Evolutionary conservation across 2,329 filamentous ascomycete species (phyloP).

Genomic region (Fusarium sp.): DNA sequence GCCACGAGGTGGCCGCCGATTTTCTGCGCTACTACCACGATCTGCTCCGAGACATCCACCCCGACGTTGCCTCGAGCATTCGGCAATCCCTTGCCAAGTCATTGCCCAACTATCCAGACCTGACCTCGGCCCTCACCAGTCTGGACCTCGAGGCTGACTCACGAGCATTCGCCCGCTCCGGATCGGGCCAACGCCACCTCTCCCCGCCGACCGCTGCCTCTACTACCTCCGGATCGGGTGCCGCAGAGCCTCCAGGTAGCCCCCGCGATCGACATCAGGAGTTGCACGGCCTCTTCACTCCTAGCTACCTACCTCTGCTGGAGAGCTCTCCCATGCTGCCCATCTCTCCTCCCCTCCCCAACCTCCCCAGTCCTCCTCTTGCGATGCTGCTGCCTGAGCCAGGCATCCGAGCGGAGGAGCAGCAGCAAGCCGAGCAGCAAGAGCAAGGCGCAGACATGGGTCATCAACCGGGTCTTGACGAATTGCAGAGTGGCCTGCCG

Average conservation of each 20-base stretch:
- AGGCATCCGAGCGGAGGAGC: slow-evolving; percentile 39
- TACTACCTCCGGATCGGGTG: slow-evolving; percentile 44
- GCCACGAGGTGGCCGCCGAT: slow-evolving; percentile 67
- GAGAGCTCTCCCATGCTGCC: slow-evolving; percentile 56
- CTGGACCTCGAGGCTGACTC: slow-evolving; percentile 54
- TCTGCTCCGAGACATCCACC: slow-evolving; percentile 61
- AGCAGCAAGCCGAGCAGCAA: background rate
- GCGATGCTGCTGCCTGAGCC: slow-evolving; percentile 45
- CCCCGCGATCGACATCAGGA: slow-evolving; percentile 69
- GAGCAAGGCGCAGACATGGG: slow-evolving; percentile 40
- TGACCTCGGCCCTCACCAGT: slow-evolving; percentile 53
- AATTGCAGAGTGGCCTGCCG: slow-evolving; percentile 30
- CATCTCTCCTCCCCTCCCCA: slow-evolving; percentile 32
- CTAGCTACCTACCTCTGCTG: slow-evolving; percentile 71
- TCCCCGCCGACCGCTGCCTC: slow-evolving; percentile 46
- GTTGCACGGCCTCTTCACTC: slow-evolving; percentile 73
- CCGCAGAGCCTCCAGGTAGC: slow-evolving; percentile 53
- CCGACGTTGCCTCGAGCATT: slow-evolving; percentile 60
- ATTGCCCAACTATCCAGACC: slow-evolving; percentile 59
- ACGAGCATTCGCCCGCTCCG: slow-evolving; percentile 47
- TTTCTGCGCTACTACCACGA: slow-evolving; percentile 67
- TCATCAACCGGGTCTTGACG: slow-evolving; percentile 25
- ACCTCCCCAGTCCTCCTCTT: slow-evolving; percentile 29
- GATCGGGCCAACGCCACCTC: slow-evolving; percentile 50
- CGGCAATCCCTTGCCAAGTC: slow-evolving; percentile 60